Percentiles rank a stretch among this genome's conserved stretches.
These are phyloP conservation scores for Nigrograna mackinnonii DNA, from an alignment of 2,329 filamentous ascomycete genomes.

Conservation along the genomic window DNA sequence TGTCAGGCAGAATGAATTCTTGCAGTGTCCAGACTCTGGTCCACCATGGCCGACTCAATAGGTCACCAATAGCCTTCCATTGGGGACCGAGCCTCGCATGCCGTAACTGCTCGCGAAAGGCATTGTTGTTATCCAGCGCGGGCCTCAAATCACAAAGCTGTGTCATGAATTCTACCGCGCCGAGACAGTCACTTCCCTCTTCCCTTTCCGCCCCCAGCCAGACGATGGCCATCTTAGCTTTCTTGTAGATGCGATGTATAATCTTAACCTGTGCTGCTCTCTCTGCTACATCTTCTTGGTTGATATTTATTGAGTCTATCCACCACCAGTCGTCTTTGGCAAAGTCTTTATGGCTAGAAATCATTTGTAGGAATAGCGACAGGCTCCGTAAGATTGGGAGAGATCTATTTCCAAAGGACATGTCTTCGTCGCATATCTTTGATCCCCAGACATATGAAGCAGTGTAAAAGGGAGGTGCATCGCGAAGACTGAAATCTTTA, in stretches of 20 bases:
- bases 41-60: constrained; percentile 29
- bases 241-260: constrained; percentile 30
- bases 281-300: constrained; percentile 24
- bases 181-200: constrained; percentile 24
- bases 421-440: constrained; percentile 11
- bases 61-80: constrained; percentile 23
- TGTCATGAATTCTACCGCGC: constrained; percentile 26
- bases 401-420: constrained; percentile 14
- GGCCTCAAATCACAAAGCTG: constrained; percentile 21
- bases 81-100: constrained; percentile 16
- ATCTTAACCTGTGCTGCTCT: constrained; percentile 23
- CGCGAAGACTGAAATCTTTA: constrained; percentile 22
- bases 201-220: constrained; percentile 7
- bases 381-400: constrained; percentile 25
- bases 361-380: constrained; percentile 24
- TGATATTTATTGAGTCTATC: constrained; percentile 34
- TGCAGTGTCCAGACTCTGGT: constrained; percentile 33
- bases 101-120: constrained; percentile 17
- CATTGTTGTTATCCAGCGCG: constrained; percentile 12
- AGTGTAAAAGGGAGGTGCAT: constrained; percentile 29
- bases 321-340: constrained; percentile 29
- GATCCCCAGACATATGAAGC: constrained; percentile 34
- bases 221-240: constrained; percentile 1
- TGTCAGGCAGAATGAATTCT: constrained; percentile 31
- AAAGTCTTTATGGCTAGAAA: constrained; percentile 23